A percentile compares a stretch with the other conserved stretches of the same genome.
Evolutionary conservation across 2,329 filamentous ascomycete species (phyloP).

Genomic region (Didymella exigua): DNA sequence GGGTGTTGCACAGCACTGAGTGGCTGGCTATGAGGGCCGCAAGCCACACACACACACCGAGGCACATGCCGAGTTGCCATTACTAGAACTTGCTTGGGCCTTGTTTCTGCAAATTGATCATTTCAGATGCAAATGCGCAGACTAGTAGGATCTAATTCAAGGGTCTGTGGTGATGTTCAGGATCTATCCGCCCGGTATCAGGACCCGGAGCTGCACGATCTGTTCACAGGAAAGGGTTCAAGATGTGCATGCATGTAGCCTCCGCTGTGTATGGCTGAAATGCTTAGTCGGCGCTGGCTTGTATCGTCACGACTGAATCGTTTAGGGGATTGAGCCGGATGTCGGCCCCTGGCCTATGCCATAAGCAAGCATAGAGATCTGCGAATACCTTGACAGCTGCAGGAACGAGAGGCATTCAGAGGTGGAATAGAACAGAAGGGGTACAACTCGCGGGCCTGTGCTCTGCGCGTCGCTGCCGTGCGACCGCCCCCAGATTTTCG

Average conservation of each 20-base stretch:
- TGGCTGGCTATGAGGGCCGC: neutral
- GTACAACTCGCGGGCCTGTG: neutral
- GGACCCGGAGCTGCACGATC: neutral
- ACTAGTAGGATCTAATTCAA: neutral
- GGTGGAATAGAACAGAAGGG: neutral
- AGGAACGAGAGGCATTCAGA: neutral
- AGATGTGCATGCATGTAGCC: neutral
- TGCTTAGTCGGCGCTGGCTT: neutral
- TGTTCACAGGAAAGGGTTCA: neutral
- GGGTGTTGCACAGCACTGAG: neutral
- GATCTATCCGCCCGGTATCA: neutral
- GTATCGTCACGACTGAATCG: neutral
- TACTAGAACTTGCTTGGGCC: neutral
- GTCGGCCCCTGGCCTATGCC: neutral
- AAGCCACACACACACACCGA: conserved; percentile 1
- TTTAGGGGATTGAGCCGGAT: neutral
- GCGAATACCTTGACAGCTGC: neutral
- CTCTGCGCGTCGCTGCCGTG: conserved; percentile 2
- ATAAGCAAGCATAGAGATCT: neutral
- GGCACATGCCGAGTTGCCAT: neutral
- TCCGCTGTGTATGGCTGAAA: neutral
- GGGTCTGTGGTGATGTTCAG: neutral
- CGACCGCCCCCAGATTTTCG: conserved; percentile 8
- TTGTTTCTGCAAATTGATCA: neutral
- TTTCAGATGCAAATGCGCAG: neutral